Conservation (phyloP, 441 rosid genomes). For the Bruguiera hainesii region DNA sequence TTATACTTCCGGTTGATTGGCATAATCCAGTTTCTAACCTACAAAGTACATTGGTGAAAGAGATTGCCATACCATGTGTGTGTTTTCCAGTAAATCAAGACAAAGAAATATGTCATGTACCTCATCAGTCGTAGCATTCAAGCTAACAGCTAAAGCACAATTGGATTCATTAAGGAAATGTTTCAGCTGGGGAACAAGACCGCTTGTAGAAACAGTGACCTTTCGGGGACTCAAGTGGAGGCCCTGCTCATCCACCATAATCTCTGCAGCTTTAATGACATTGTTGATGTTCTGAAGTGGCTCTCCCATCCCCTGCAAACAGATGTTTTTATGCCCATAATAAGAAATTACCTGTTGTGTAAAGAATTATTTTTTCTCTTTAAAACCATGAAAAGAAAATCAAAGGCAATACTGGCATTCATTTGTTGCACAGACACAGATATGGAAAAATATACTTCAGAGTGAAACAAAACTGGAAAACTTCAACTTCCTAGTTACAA, state of each 20-base stretch:
- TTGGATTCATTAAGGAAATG: constrained; percentile 68
- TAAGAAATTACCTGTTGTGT: background rate
- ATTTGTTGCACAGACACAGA: too few relatives aligned
- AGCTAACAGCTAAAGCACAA: constrained; percentile 89
- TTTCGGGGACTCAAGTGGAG: constrained; percentile 91
- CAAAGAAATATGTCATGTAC: constrained; percentile 30
- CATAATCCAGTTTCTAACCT: constrained; percentile 96
- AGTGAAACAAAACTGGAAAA: background rate
- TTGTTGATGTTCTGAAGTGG: constrained; percentile 82
- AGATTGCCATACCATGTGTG: constrained; percentile 11
- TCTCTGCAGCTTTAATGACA: constrained; percentile 76
- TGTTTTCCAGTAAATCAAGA: constrained; percentile 5
- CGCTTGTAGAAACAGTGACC: constrained; percentile 94
- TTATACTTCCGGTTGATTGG: constrained; percentile 85
- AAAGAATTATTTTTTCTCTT: background rate
- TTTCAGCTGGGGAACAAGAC: constrained; percentile 86
- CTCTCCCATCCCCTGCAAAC: constrained; percentile 92
- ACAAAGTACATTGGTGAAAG: constrained; percentile 20
- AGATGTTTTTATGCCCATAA: constrained; percentile 8
- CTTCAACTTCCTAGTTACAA: background rate
- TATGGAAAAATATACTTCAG: too few relatives aligned
- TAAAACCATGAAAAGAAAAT: background rate
- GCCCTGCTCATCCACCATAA: constrained; percentile 82
- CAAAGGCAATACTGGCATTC: too few relatives aligned
- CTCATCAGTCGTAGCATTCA: constrained; percentile 96